phyloP scores from a whole-genome alignment of 768 basidiomycete species.

The Amanita pallidorosea region DNA sequence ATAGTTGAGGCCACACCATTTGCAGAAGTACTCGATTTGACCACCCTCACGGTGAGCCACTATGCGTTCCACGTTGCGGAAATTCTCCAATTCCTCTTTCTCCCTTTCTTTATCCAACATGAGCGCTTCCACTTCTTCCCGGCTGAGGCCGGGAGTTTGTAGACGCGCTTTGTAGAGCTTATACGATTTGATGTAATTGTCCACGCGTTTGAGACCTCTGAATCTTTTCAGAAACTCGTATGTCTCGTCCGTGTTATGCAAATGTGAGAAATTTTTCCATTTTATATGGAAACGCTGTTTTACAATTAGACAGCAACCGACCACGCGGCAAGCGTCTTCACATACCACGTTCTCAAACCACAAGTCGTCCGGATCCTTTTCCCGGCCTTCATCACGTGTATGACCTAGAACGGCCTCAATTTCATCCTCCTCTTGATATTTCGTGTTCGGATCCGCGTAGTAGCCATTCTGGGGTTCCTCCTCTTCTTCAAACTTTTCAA shows the following conservation, averaged over 20 bases:
- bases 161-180: slow-evolving; percentile 62
- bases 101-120: slow-evolving; percentile 85
- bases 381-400: slow-evolving; percentile 72
- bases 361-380: slow-evolving; percentile 66
- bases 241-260: slow-evolving; percentile 98
- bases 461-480: slow-evolving; percentile 47
- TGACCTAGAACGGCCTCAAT: slow-evolving; percentile 90
- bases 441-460: slow-evolving; percentile 40
- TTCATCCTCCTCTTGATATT: slow-evolving; percentile 67
- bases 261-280: slow-evolving; percentile 97
- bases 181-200: slow-evolving; percentile 96
- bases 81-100: slow-evolving; percentile 85
- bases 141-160: slow-evolving; percentile 52
- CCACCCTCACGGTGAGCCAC: slow-evolving; percentile 64
- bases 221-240: slow-evolving; percentile 94
- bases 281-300: slow-evolving; percentile 94
- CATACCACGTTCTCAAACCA: slow-evolving; percentile 84
- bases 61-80: slow-evolving; percentile 86
- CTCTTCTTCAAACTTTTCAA: slow-evolving; percentile 60
- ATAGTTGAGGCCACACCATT: slow-evolving; percentile 92
- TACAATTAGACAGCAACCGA: slow-evolving; percentile 1
- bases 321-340: slow-evolving; percentile 7
- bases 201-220: slow-evolving; percentile 93
- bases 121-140: slow-evolving; percentile 85
- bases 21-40: slow-evolving; percentile 85